Evolutionary conservation across 164 flowering plant genomes (phyloP).

Genomic region (Umbellularia californica): DNA sequence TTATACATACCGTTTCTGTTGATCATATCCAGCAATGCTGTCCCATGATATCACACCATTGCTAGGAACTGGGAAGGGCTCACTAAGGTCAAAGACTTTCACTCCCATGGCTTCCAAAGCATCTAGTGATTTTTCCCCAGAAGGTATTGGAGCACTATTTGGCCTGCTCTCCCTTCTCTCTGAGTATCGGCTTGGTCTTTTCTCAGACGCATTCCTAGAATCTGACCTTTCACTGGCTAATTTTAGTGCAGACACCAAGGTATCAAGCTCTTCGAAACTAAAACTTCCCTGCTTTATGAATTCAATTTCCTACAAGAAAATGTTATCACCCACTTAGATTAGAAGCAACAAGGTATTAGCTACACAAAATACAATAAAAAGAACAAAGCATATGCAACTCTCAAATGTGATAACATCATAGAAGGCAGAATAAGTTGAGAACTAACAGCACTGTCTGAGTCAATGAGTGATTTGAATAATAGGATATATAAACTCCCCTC

Average conservation of each 20-base stretch:
- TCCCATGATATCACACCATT: conserved; percentile 71
- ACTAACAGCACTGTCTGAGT: conserved; percentile 64
- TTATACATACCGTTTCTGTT: conserved; percentile 75
- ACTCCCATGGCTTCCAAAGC: conserved; percentile 84
- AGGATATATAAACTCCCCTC: conserved; percentile 62
- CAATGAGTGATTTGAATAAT: conserved; percentile 69
- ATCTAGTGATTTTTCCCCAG: conserved; percentile 54
- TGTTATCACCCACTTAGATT: not conserved
- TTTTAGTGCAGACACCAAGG: conserved; percentile 63
- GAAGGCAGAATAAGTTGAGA: conserved; percentile 5
- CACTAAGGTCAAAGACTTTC: conserved; percentile 70
- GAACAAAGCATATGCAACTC: not conserved
- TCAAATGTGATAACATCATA: not conserved
- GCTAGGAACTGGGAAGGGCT: conserved; percentile 22
- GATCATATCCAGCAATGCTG: conserved; percentile 85
- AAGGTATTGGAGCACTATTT: conserved; percentile 28
- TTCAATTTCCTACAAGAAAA: conserved; percentile 75
- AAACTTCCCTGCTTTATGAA: conserved; percentile 82
- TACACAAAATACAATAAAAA: not conserved
- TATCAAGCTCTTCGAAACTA: conserved; percentile 71
- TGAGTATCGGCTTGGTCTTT: conserved; percentile 32
- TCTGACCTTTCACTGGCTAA: conserved; percentile 47
- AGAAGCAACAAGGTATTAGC: not conserved
- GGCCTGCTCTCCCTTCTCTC: conserved; percentile 19
- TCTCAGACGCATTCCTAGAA: conserved; percentile 30